Conservation (phyloP, 768 basidiomycete species). For the Termitomyces sp. region DNA sequence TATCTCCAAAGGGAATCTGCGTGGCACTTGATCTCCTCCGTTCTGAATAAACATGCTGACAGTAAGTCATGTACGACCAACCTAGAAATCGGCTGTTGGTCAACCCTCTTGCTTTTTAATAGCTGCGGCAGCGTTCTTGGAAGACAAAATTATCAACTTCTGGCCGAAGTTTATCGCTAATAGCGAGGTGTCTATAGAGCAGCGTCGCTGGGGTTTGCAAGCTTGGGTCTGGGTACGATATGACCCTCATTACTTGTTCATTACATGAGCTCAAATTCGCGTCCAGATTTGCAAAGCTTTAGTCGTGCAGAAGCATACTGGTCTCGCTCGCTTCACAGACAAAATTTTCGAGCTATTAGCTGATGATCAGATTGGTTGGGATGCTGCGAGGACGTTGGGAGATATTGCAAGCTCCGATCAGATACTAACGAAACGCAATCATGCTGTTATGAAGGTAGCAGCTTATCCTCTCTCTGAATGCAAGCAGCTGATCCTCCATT, state of each 20-base stretch:
- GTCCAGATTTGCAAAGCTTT: slow-evolving; percentile 74
- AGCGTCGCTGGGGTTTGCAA: slow-evolving; percentile 46
- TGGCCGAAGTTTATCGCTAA: slow-evolving; percentile 46
- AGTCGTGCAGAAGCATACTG: slow-evolving; percentile 65
- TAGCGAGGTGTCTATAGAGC: slow-evolving; percentile 20
- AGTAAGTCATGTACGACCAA: slow-evolving; percentile 37
- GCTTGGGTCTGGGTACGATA: slow-evolving; percentile 64
- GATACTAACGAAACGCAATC: slow-evolving; percentile 71
- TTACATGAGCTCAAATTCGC: background rate
- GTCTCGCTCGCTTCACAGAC: slow-evolving; percentile 51
- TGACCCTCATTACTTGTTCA: slow-evolving; percentile 12
- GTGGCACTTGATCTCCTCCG: slow-evolving; percentile 52
- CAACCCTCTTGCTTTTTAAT: background rate
- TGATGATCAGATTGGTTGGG: slow-evolving; percentile 59
- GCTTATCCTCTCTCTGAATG: background rate
- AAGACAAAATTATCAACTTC: slow-evolving; percentile 36
- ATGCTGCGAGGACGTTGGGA: slow-evolving; percentile 75
- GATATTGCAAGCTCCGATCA: slow-evolving; percentile 55
- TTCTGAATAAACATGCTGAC: slow-evolving; percentile 75
- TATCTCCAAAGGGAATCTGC: slow-evolving; percentile 50
- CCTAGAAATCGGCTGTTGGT: background rate
- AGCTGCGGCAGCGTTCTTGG: slow-evolving; percentile 48
- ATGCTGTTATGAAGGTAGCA: slow-evolving; percentile 72
- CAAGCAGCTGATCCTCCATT: background rate
- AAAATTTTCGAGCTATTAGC: slow-evolving; percentile 65